A percentile compares a stretch with the other conserved stretches of the same genome.
Evolutionary conservation across 345 rosid species (phyloP).

Genomic region (Salix suchowensis): DNA sequence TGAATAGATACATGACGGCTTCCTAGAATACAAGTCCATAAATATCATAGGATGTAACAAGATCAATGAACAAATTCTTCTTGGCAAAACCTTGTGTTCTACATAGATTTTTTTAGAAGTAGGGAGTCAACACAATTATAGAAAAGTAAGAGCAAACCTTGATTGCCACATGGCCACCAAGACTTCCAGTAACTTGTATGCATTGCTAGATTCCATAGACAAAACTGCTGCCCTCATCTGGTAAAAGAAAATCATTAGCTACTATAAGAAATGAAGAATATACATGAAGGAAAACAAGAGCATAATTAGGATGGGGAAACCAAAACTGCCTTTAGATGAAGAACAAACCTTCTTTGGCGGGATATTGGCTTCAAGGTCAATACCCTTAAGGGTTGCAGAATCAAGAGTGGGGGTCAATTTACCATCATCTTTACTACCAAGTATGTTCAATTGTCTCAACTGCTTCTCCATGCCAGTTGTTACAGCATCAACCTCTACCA

Average conservation of each 20-base stretch:
- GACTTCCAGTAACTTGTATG: conserved; percentile 56
- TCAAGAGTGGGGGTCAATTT: conserved; percentile 22
- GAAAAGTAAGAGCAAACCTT: conserved; percentile 45
- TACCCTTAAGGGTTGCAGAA: conserved; percentile 38
- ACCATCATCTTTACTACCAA: conserved; percentile 36
- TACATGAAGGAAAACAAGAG: not conserved
- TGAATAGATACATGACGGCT: not conserved
- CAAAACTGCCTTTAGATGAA: not conserved
- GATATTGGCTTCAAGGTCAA: conserved; percentile 52
- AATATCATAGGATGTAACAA: not conserved
- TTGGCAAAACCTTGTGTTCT: not conserved
- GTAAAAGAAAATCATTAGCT: conserved; percentile 10
- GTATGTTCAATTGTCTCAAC: conserved; percentile 56
- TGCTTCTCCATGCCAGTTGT: conserved; percentile 62
- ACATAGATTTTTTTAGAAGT: not conserved
- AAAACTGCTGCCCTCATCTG: conserved; percentile 67
- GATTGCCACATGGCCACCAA: conserved; percentile 76
- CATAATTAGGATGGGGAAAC: not conserved
- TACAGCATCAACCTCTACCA: conserved; percentile 25
- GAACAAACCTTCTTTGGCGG: conserved; percentile 69
- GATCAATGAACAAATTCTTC: not conserved
- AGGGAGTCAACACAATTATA: not conserved
- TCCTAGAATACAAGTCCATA: not conserved
- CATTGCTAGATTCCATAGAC: conserved; percentile 62
- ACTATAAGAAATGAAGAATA: not conserved